These are phyloP conservation scores for Trichoderma semiorbis DNA, from an alignment of 2,329 filamentous ascomycete genomes.

Conservation along the genomic window DNA sequence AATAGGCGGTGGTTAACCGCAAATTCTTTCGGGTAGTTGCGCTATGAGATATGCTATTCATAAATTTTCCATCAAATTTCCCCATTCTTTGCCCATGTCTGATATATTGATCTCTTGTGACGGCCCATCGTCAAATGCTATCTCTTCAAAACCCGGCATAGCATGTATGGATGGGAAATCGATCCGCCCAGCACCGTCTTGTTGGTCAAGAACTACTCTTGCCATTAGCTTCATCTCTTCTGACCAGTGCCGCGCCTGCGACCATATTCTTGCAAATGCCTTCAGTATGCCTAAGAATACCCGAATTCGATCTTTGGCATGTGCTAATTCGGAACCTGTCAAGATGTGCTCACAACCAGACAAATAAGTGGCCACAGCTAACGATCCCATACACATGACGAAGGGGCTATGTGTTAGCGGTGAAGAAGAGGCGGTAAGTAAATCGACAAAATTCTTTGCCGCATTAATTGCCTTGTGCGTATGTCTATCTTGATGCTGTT, in stretches of 20 bases:
- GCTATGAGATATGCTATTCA: neutral
- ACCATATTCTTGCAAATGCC: constrained; percentile 21
- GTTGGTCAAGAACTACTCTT: constrained; percentile 10
- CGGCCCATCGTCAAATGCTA: neutral
- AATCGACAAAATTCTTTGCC: constrained; percentile 19
- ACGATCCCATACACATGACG: constrained; percentile 23
- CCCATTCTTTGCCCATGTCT: neutral
- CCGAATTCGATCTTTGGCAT: constrained; percentile 19
- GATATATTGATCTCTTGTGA: neutral
- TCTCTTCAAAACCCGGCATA: neutral
- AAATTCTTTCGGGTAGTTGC: neutral
- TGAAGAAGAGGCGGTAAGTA: constrained; percentile 19
- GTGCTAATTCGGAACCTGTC: neutral
- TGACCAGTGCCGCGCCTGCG: constrained; percentile 19
- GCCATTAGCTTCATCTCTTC: constrained; percentile 22
- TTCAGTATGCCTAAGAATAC: constrained; percentile 22
- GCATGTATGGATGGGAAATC: neutral
- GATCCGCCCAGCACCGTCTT: neutral
- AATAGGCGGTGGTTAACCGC: neutral
- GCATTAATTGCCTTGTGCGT: constrained; percentile 19
- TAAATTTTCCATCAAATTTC: neutral
- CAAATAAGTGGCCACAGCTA: constrained; percentile 21
- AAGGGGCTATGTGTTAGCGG: constrained; percentile 21
- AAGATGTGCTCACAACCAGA: constrained; percentile 20
- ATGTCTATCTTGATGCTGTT: constrained; percentile 20